Evolutionary conservation across 345 rosid genomes (phyloP), one percentile per base, ranked within the genome.

Genomic region (Bruguiera gymnorhiza): DNA sequence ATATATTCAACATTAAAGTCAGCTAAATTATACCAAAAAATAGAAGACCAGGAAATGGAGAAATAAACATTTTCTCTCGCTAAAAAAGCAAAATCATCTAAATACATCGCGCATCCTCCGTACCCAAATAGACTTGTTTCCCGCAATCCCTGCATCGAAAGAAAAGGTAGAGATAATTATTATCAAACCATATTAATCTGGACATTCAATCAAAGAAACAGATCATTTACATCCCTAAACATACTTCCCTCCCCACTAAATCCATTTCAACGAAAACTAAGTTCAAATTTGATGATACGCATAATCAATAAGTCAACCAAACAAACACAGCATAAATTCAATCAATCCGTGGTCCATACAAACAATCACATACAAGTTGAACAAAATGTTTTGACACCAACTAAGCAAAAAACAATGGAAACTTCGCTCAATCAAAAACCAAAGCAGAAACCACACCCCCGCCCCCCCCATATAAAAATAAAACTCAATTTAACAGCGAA

Each of bases 101-200:
- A 75, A 55, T 39, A 65, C n/a, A 75, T 9, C 21, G 4, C 50
- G 70, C 46, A 57, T 55, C 15, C 60, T 71, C 62, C 93, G 70
- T 84, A 93, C 98, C 98, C 75, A 91, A 73, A 85, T 94, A 94
- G 4, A 94, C 96, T 82, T 94, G 98, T 80, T 94, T 94, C 63
- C 98, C 97, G 73, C 96, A 89, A 75, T 94, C 98, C 98, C 98
- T 93, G 87, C 82, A 73, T 30, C 58, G 23, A 69, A 46, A 72
- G 34, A 50, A 65, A 36, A 50, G 36, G 32, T 24, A 23, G 43
- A 18, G 19, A 36, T 23, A 66, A 73, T 46, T 23, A 13, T 48
- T 48, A 13, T 1, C 23, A 18, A 34, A 60, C 43, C 15, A 54
- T 20, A 60, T 30, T 24, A 34, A 56, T 43, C n/a, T 23, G 21